phyloP scores from a whole-genome alignment of 2,329 filamentous ascomycete genomes.

The Aspergillus hiratsukae region DNA sequence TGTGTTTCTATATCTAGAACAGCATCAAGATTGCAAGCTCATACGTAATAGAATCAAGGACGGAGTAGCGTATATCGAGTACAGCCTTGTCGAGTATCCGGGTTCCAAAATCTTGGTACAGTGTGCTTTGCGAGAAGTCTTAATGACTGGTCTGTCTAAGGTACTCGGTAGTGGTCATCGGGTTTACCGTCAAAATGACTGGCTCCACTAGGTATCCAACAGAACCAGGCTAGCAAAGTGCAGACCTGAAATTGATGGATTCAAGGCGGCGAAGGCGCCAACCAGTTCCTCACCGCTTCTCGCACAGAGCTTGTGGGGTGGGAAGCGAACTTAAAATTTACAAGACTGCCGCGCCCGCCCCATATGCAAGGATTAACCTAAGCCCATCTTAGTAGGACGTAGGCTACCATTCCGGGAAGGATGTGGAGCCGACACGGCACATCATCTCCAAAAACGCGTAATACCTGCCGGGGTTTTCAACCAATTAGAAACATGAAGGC shows the following conservation, averaged over 20 bases:
- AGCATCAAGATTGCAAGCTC: background rate
- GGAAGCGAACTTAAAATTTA: conserved; percentile 5
- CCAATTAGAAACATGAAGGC: conserved; percentile 8
- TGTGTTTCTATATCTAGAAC: background rate
- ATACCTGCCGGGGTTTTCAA: conserved; percentile 2
- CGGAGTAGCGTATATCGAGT: background rate
- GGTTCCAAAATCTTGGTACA: background rate
- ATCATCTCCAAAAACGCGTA: conserved; percentile 23
- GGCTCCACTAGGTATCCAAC: background rate
- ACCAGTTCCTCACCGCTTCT: conserved; percentile 18
- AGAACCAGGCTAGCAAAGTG: background rate
- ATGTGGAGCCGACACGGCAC: conserved; percentile 17
- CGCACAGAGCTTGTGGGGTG: background rate
- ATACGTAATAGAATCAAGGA: background rate
- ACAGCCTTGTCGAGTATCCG: background rate
- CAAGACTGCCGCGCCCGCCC: background rate
- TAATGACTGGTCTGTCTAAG: background rate
- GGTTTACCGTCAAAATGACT: background rate
- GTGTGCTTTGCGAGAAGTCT: background rate
- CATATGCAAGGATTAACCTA: conserved; percentile 11
- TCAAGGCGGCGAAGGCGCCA: conserved; percentile 4
- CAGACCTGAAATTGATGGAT: background rate
- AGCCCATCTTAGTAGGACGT: conserved; percentile 17
- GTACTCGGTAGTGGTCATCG: too few species aligned
- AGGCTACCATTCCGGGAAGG: conserved; percentile 11